These are phyloP conservation scores for Pichia sp. DNA, from an alignment of 1,139 yeast species.

Conservation along the genomic window DNA sequence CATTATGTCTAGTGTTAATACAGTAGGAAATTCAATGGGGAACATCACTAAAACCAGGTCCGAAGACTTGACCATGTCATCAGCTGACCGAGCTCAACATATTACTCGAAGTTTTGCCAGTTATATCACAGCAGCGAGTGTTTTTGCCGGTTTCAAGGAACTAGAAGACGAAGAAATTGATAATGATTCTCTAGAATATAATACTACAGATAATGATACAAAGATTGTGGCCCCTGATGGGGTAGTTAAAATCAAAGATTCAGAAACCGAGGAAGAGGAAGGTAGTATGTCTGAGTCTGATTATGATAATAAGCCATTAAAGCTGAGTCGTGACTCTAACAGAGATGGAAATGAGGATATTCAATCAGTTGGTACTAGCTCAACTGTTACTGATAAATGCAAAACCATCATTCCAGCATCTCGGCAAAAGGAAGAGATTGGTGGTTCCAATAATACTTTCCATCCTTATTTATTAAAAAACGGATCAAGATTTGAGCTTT, in stretches of 20 bases:
- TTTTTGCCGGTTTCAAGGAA: slow-evolving; percentile 41
- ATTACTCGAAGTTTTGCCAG: slow-evolving; percentile 43
- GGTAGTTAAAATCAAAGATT: background rate
- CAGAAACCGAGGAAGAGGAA: background rate
- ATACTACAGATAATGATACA: background rate
- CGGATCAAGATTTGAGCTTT: slow-evolving; percentile 29
- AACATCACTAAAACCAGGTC: background rate
- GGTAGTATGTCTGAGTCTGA: background rate
- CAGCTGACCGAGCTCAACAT: slow-evolving; percentile 23
- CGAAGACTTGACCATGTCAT: background rate
- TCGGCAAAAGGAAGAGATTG: background rate
- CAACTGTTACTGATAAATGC: background rate
- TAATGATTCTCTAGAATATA: background rate
- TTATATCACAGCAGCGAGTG: slow-evolving; percentile 44
- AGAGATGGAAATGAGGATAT: background rate
- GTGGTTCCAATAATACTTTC: background rate
- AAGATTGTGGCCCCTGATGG: slow-evolving; percentile 2
- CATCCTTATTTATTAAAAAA: background rate
- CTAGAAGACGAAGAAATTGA: slow-evolving; percentile 18
- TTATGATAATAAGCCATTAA: too few relatives aligned
- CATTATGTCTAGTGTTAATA: slow-evolving; percentile 6
- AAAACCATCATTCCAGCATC: background rate
- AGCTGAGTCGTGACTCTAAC: background rate
- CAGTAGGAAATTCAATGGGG: background rate
- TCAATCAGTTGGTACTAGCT: background rate